These are phyloP conservation scores for Bruguiera hainesii DNA, from an alignment of 441 rosid species.

Conservation along the genomic window DNA sequence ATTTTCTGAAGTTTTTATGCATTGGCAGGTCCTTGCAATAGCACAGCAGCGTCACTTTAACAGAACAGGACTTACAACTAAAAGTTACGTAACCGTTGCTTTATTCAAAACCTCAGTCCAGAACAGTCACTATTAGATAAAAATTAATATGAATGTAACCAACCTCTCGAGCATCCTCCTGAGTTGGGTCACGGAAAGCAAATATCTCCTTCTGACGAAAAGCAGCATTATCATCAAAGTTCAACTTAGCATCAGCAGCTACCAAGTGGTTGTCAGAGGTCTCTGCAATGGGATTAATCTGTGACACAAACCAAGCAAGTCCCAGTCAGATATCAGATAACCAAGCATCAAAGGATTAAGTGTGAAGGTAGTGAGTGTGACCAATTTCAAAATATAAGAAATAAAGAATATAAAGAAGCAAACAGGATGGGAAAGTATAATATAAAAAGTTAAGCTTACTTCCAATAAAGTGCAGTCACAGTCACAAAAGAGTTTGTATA, in stretches of 20 bases:
- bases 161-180: conserved; percentile 99
- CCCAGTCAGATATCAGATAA: conserved; percentile 10
- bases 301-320: conserved; percentile 21
- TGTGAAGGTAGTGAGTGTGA: background rate
- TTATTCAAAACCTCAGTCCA: background rate
- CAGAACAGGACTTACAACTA: background rate
- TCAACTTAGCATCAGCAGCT: conserved; percentile 99
- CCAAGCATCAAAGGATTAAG: background rate
- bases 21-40: background rate
- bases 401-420: background rate
- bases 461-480: conserved; percentile 90
- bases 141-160: conserved; percentile 4
- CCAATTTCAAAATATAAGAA: background rate
- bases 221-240: conserved; percentile 98
- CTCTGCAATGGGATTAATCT: conserved; percentile 99
- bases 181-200: conserved; percentile 82
- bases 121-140: background rate
- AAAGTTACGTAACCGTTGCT: background rate
- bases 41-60: background rate
- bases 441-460: conserved; percentile 45
- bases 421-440: conserved; percentile 7
- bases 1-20: background rate
- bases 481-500: conserved; percentile 80
- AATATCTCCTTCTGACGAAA: conserved; percentile 83
- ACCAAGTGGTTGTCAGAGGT: conserved; percentile 77